Evolutionary conservation across 306 rosid genomes (phyloP).

Genomic region (Quillaja saponaria): DNA sequence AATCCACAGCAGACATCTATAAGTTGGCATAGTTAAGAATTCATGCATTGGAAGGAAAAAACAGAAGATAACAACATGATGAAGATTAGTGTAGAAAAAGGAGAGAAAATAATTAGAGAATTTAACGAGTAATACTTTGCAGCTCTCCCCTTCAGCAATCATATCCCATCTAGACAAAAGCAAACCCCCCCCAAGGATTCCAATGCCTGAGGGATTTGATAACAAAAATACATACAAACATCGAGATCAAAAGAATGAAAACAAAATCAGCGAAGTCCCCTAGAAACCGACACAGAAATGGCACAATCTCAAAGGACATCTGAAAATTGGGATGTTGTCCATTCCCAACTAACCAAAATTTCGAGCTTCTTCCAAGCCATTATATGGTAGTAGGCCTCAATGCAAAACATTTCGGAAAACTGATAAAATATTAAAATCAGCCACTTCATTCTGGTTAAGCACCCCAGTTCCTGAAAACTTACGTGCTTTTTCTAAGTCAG

Average conservation of each 20-base stretch:
- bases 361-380: slow-evolving; percentile 49
- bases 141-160: slow-evolving; percentile 16
- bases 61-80: slow-evolving; percentile 4
- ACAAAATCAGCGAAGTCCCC: slow-evolving; percentile 40
- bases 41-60: neutral
- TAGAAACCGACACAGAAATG: slow-evolving; percentile 27
- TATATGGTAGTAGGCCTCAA: slow-evolving; percentile 37
- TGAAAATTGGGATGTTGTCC: slow-evolving; percentile 42
- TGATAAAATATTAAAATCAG: slow-evolving; percentile 27
- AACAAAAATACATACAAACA: slow-evolving; percentile 41
- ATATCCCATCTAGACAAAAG: slow-evolving; percentile 27
- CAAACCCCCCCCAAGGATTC: slow-evolving; percentile 16
- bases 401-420: slow-evolving; percentile 39
- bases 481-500: slow-evolving; percentile 46
- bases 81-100: neutral
- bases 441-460: slow-evolving; percentile 47
- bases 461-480: slow-evolving; percentile 47
- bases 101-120: neutral
- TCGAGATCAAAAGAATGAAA: slow-evolving; percentile 10
- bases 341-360: slow-evolving; percentile 61
- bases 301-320: slow-evolving; percentile 33
- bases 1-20: too few relatives aligned
- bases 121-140: slow-evolving; percentile 18
- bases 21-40: neutral
- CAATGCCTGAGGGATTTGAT: slow-evolving; percentile 14